Conservation (phyloP, 768 basidiomycete species). For the Serendipita sp. region DNA sequence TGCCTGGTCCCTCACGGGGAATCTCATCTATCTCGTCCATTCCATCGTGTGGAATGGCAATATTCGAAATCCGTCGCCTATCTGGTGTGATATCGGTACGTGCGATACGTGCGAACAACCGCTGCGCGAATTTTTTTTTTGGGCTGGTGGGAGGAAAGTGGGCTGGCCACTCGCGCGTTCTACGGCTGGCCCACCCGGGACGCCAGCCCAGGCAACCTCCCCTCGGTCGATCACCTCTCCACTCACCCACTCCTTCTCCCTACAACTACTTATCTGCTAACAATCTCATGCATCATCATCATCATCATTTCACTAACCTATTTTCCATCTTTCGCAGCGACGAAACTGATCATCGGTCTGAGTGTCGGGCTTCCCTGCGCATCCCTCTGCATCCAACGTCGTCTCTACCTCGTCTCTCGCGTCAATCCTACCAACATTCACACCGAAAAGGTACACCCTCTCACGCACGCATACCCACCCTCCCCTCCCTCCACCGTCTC, state of each 20-base stretch:
- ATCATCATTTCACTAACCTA: background rate
- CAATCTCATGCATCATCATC: background rate
- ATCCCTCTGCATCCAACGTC: slow-evolving; percentile 25
- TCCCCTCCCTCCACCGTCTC: slow-evolving; percentile 9
- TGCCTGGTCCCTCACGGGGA: slow-evolving; percentile 18
- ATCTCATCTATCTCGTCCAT: slow-evolving; percentile 17
- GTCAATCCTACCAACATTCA: too few species aligned
- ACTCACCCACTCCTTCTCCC: too few species aligned
- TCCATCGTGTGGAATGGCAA: slow-evolving; percentile 18
- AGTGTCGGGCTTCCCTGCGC: slow-evolving; percentile 21
- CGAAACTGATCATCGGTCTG: slow-evolving; percentile 18
- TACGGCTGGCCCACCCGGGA: too few species aligned
- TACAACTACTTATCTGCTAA: too few species aligned
- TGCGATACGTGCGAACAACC: background rate
- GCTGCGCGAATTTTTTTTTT: background rate
- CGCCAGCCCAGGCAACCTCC: too few species aligned
- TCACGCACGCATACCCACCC: too few species aligned
- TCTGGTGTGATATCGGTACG: slow-evolving; percentile 24
- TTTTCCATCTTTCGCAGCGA: slow-evolving; percentile 14
- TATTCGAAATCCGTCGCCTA: slow-evolving; percentile 13
- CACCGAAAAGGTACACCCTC: too few species aligned
- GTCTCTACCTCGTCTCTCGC: slow-evolving; percentile 19
- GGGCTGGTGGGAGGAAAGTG: background rate
- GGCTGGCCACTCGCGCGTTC: too few species aligned
- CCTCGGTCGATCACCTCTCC: too few species aligned